Evolutionary conservation across 2,329 filamentous ascomycete genomes (phyloP).

Genomic region (Teratosphaeriaceae sp.): DNA sequence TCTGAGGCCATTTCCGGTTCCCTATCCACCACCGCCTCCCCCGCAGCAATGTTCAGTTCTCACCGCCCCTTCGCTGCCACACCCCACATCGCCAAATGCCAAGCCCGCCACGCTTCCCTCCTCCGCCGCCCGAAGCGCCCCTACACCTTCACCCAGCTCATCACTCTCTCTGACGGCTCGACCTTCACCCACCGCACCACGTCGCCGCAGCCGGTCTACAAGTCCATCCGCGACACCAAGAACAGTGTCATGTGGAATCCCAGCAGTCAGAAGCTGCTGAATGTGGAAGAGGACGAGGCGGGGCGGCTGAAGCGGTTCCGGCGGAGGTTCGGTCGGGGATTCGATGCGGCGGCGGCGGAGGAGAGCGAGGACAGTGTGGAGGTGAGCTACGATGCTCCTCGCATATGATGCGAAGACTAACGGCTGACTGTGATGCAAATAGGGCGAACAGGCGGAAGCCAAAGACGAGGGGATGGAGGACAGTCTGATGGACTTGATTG

Average conservation of each 20-base stretch:
- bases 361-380: slow-evolving; percentile 17
- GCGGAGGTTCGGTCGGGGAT: slow-evolving; percentile 73
- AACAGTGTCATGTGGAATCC: slow-evolving; percentile 94
- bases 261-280: slow-evolving; percentile 68
- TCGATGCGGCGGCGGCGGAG: slow-evolving; percentile 54
- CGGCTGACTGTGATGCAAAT: neutral
- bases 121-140: slow-evolving; percentile 83
- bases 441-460: neutral
- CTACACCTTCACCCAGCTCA: slow-evolving; percentile 94
- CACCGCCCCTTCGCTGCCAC: neutral
- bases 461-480: slow-evolving; percentile 36
- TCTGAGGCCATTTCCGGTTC: no score
- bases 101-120: slow-evolving; percentile 76
- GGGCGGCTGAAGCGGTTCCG: slow-evolving; percentile 83
- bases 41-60: slow-evolving; percentile 7
- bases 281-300: slow-evolving; percentile 92
- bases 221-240: slow-evolving; percentile 70
- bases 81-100: slow-evolving; percentile 25
- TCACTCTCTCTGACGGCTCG: slow-evolving; percentile 86
- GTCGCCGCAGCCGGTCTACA: slow-evolving; percentile 58
- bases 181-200: slow-evolving; percentile 76
- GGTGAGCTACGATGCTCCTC: neutral
- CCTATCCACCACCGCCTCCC: slow-evolving; percentile 12
- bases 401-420: neutral
- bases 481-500: slow-evolving; percentile 53